A percentile compares a stretch with the other conserved stretches of the same genome.
phyloP scores from a whole-genome alignment of 2,329 filamentous ascomycete genomes.

The Apiospora malaysiana region DNA sequence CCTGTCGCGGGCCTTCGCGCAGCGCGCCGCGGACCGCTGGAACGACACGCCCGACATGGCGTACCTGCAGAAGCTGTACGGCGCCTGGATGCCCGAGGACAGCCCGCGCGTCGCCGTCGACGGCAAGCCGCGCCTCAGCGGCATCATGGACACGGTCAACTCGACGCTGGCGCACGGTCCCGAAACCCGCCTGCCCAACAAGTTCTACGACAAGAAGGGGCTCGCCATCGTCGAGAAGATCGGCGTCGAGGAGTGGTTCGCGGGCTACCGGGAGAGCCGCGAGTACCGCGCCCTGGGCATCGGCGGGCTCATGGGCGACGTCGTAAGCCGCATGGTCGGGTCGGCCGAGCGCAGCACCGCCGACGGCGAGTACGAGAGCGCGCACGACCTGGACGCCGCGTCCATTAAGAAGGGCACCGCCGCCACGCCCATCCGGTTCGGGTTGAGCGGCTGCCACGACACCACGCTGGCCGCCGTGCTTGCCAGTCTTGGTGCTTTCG shows the following conservation, averaged over 20 bases:
- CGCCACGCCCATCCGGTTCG: conserved; percentile 68
- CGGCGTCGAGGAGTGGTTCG: conserved; percentile 90
- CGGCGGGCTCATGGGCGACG: conserved; percentile 81
- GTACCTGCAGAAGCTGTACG: conserved; percentile 77
- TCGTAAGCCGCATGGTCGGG: conserved; percentile 77
- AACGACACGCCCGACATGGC: conserved; percentile 81
- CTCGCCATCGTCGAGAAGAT: conserved; percentile 75
- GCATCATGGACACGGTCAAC: conserved; percentile 95
- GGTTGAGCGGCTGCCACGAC: conserved; percentile 87
- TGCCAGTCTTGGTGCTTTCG: conserved; percentile 78
- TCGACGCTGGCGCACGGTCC: conserved; percentile 84
- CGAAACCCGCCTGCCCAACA: conserved; percentile 76
- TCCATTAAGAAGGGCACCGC: conserved; percentile 42
- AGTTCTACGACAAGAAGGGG: conserved; percentile 84
- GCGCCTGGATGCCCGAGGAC: conserved; percentile 83
- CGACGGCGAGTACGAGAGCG: conserved; percentile 58
- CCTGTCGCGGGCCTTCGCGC: conserved; percentile 72
- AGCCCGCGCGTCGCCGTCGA: conserved; percentile 78
- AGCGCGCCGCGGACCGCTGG: conserved; percentile 74
- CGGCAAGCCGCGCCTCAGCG: conserved; percentile 80
- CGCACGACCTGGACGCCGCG: conserved; percentile 32
- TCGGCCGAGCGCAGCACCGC: conserved; percentile 64
- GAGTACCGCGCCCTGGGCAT: conserved; percentile 94
- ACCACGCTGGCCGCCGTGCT: conserved; percentile 87
- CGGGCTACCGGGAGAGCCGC: conserved; percentile 79